Evolutionary conservation across 2,329 filamentous ascomycete genomes (phyloP).

Genomic region (Diaporthe sp.): DNA sequence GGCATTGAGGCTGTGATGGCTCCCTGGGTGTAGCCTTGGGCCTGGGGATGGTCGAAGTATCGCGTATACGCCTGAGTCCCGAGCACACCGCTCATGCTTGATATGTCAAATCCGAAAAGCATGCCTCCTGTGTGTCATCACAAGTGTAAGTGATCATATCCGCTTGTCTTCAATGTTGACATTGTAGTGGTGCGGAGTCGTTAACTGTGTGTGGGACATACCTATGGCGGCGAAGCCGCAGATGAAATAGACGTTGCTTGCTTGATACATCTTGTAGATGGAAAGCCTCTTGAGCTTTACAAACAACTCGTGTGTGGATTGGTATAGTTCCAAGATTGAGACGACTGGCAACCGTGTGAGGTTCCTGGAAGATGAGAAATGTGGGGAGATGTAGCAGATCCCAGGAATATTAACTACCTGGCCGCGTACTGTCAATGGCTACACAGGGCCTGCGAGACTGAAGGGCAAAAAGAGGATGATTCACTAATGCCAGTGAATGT

Average conservation of each 20-base stretch:
- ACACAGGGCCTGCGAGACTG: neutral
- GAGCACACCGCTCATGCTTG: constrained; percentile 78
- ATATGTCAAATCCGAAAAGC: constrained; percentile 85
- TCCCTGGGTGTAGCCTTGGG: constrained; percentile 67
- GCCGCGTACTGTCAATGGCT: neutral
- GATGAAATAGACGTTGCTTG: constrained; percentile 70
- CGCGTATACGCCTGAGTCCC: constrained; percentile 78
- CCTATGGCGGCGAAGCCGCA: constrained; percentile 74
- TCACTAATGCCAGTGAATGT: neutral
- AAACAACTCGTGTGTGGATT: neutral
- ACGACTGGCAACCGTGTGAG: neutral
- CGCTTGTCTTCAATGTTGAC: neutral
- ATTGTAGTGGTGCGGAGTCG: neutral
- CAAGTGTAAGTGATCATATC: neutral
- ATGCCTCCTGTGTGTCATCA: constrained; percentile 68
- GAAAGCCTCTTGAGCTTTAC: no score
- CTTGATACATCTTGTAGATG: constrained; percentile 55
- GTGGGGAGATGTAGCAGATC: neutral
- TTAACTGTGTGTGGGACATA: constrained; percentile 48
- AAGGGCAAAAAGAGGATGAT: neutral
- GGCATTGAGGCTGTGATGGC: constrained; percentile 82
- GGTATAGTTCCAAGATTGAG: neutral
- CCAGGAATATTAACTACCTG: neutral
- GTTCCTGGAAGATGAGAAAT: neutral
- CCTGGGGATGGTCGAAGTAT: constrained; percentile 72